Evolutionary conservation across 192 early-diverging fungal genomes (phyloP), one percentile per base, ranked within the genome.

Genomic region (Glomus cerebriforme): DNA sequence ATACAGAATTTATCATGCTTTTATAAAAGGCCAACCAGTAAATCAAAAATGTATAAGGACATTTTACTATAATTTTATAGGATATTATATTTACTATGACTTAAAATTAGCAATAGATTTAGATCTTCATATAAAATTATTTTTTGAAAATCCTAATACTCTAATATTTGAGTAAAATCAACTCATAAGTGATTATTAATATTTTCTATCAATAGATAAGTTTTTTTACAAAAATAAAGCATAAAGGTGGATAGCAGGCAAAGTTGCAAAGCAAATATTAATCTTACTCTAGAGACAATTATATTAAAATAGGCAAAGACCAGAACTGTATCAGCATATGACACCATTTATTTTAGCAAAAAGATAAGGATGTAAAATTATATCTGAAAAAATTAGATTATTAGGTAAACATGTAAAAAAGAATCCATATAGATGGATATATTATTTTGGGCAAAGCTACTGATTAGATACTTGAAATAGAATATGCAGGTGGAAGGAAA

Each of bases 201-300:
- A 67, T 31, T 67, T 67, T 67, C 65, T 67, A 29, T 67, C n/a
- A 67, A 67, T 67, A 7, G 65, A 26, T 1, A 67, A 67, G 31
- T 67, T 67, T 27, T 67, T 26, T 67, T 67, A 67, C 65, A 67
- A 17, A 67, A 37, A 67, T 67, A 22, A 67, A 67, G 29, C 65
- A 67, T 35, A 7, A 67, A 67, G 65, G 26, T 7, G 65, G 65
- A 67, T 17, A 67, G 65, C 65, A 67, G 65, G 10, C 27, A 67
- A 31, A 67, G 65, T 67, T 67, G n/a, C 65, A 15, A 66, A 66
- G 64, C 64, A 65, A 24, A 65, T 65, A 26, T 10, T 65, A 65
- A 26, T 65, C n/a, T 35, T 5, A 35, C 34, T 35, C 34, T 35
- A 5, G 34, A n/a, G 34, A 5, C 34, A 5, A 3, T 35, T 35